Evolutionary conservation across 2,329 filamentous ascomycete genomes (phyloP).

Genomic region (Fusarium metavorans): DNA sequence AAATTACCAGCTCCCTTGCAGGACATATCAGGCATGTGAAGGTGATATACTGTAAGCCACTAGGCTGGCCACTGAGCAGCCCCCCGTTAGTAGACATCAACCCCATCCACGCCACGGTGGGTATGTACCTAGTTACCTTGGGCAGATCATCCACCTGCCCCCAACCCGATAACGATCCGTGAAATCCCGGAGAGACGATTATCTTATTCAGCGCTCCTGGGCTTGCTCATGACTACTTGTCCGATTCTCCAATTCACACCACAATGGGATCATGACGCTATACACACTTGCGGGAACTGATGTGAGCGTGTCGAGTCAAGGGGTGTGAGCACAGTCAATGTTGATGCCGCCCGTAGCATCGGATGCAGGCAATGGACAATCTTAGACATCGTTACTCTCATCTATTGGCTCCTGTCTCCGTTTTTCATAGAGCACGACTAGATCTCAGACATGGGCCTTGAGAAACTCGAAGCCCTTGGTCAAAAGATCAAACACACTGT

Average conservation of each 20-base stretch:
- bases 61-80: background rate
- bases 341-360: background rate
- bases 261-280: background rate
- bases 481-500: background rate
- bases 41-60: background rate
- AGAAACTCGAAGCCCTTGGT: background rate
- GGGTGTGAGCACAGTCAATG: background rate
- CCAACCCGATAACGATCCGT: background rate
- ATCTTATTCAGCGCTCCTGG: background rate
- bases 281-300: background rate
- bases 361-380: background rate
- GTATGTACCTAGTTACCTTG: background rate
- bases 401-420: background rate
- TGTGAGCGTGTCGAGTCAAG: background rate
- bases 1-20: background rate
- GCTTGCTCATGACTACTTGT: background rate
- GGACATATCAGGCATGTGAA: background rate
- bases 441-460: background rate
- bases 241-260: background rate
- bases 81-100: background rate
- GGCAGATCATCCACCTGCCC: background rate
- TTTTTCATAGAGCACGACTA: background rate
- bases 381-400: background rate
- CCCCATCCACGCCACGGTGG: conserved; percentile 2
- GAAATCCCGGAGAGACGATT: background rate